A percentile compares a stretch with the other conserved stretches of the same genome.
These are phyloP conservation scores for Achaetomiella virescens DNA, from an alignment of 495 filamentous ascomycete genomes.

Conservation along the genomic window DNA sequence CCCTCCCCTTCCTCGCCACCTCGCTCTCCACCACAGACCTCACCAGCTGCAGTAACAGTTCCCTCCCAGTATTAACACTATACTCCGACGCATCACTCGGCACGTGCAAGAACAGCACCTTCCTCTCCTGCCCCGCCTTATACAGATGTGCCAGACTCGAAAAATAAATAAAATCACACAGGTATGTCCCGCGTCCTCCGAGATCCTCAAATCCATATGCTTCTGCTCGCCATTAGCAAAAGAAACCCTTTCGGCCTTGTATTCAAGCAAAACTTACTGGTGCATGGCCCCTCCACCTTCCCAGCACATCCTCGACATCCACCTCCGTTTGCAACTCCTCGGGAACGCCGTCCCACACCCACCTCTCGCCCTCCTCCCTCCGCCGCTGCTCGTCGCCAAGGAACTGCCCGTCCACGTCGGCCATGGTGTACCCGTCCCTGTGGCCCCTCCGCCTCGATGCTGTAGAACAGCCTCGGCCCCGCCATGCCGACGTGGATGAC, in stretches of 20 bases:
- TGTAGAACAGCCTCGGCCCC: slow-evolving; percentile 59
- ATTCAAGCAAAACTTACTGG: slow-evolving; percentile 15
- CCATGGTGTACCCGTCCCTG: slow-evolving; percentile 65
- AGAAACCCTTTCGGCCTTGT: background rate
- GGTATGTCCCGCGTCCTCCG: slow-evolving; percentile 73
- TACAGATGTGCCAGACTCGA: slow-evolving; percentile 57
- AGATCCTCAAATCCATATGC: slow-evolving; percentile 52
- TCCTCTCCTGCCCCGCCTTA: slow-evolving; percentile 44
- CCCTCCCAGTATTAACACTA: slow-evolving; percentile 52
- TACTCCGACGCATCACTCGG: slow-evolving; percentile 53
- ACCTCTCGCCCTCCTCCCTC: slow-evolving; percentile 25
- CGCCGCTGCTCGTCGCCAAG: slow-evolving; percentile 47
- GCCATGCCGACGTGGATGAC: slow-evolving; percentile 80
- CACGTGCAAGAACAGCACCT: slow-evolving; percentile 74
- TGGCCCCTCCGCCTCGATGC: slow-evolving; percentile 65
- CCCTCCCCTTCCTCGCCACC: slow-evolving; percentile 8
- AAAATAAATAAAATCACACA: slow-evolving; percentile 87
- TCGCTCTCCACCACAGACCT: slow-evolving; percentile 53
- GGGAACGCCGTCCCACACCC: slow-evolving; percentile 44
- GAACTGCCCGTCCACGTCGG: slow-evolving; percentile 58
- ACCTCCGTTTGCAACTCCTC: slow-evolving; percentile 43
- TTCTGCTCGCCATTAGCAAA: slow-evolving; percentile 22
- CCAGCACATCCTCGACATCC: slow-evolving; percentile 48
- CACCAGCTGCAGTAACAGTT: slow-evolving; percentile 63
- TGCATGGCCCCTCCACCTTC: slow-evolving; percentile 47